Evolutionary conservation across 768 basidiomycete species (phyloP), one percentile per base, ranked within the genome.

Genomic region (Glaciozyma martinii): DNA sequence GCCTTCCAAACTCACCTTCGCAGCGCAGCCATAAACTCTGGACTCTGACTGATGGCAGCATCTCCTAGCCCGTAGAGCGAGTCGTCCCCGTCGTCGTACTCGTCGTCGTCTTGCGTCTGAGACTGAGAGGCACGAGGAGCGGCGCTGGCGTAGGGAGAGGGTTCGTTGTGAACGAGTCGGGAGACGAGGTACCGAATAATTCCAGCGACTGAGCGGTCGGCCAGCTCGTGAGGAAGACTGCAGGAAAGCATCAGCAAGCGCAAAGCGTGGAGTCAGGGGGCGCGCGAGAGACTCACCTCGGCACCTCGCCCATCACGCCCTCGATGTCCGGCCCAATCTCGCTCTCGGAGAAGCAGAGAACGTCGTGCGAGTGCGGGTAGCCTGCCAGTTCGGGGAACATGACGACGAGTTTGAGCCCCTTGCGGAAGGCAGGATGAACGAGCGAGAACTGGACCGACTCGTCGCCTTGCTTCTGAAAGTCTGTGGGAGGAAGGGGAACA

Each of bases 301-400:
- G 74, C 27, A 86, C 74, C 30, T 76, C 77, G 64, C 81, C 80
- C 25, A 85, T 70, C 19, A 82, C 77, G 13, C 73, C 67, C 60
- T 78, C 73, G 21, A 86, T 63, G 21, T 77, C 75, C 0, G 77
- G 61, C 1, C 80, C 76, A 12, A 82, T 70, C 5, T 73, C 73
- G 60, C 83, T 81, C 44, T 80, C 78, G 19, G 82, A 79, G 66
- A 82, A 85, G 58, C 83, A 80, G 70, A 86, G 81, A 60, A 81
- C 80, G 0, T 80, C 78, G 72, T 87, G 86, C 63, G 76, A 78
- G 32, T 76, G 76, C 1, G 86, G 86, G 72, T 88, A 88, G 59
- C 68, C 68, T 25, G 49, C 57, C 32, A 66, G 50, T 47, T 70
- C 68, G 40, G 68, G 68, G 53, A 62, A 61, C 53, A 62, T 61